Evolutionary conservation across 2,329 filamentous ascomycete genomes (phyloP), one percentile per base, ranked within the genome.

Genomic region (Alternaria dauci): DNA sequence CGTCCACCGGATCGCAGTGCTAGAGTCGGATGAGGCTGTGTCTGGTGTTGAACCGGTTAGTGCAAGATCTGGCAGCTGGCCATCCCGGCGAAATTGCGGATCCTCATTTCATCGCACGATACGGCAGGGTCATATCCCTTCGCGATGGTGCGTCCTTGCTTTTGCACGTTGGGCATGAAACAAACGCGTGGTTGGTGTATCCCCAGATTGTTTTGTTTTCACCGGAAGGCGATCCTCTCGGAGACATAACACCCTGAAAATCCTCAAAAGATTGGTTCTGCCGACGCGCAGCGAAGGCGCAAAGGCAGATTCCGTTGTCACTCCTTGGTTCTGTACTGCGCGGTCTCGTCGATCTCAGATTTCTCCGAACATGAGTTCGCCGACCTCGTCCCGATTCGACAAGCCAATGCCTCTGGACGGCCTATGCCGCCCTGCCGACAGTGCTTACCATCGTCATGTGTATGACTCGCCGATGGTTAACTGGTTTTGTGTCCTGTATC

Each of bases 71-170:
- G 52, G 52, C 32, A 55, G 34, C 8, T 44, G 30, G n/a, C n/a
- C 12, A 55, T 51, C 52, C 32, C 39, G 34, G 39, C 18, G 9
- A 44, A 51, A 18, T 7, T 30, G 52, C 11, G n/a, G 52, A 46
- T 55, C 46, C 11, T 56, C 39, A 59, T 55, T 36, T 59, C 20
- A 59, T 56, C 44, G 52, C 34, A 30, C 57, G n/a, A 20, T 34
- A 51, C 39, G 39, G 46, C 57, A 55, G 52, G 52, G 50, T 55
- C 36, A 56, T 32, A 34, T 59, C 46, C 52, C 20, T 43, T 8
- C 4, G 16, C 20, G 32, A 43, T 32, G 52, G 34, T 43, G 23
- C 48, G 47, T 56, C 25, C 52, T 23, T 56, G 28, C 26, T 39
- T 28, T 43, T 23, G 46, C 39, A 59, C 38, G 52, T 54, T 54